phyloP scores from a whole-genome alignment of 805 yeast genomes.

The Barnettozyma wickerhamii region DNA sequence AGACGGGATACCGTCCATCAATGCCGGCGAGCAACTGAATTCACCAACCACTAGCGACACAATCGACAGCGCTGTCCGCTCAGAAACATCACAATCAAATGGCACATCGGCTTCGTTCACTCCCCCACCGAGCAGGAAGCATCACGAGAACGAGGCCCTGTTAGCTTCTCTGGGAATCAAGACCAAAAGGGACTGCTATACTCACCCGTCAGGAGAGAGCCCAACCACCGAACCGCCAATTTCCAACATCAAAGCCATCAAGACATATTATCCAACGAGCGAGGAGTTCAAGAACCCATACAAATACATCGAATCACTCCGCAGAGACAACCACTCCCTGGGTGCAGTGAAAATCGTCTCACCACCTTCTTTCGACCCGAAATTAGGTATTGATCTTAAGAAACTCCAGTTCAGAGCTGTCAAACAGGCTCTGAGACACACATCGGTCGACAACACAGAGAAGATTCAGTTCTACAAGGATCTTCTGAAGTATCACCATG shows the following conservation, averaged over 20 bases:
- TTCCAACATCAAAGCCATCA: neutral
- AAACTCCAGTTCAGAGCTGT: constrained; percentile 48
- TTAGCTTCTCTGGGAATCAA: constrained; percentile 3
- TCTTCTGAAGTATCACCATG: constrained; percentile 38
- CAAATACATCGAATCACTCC: constrained; percentile 43
- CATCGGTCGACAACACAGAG: constrained; percentile 34
- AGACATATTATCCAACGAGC: constrained; percentile 32
- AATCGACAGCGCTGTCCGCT: neutral
- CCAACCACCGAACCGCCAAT: neutral
- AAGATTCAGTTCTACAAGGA: constrained; percentile 45
- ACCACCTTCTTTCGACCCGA: constrained; percentile 37
- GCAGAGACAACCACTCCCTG: constrained; percentile 38
- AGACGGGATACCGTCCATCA: neutral
- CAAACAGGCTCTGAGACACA: constrained; percentile 42
- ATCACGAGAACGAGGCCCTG: constrained; percentile 1
- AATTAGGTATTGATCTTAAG: constrained; percentile 37
- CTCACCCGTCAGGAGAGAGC: neutral
- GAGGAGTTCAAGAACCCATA: constrained; percentile 56
- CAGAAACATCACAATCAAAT: neutral
- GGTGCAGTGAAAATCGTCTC: constrained; percentile 70
- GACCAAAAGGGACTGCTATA: neutral
- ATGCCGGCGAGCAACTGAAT: neutral
- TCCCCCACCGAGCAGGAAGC: too few species aligned
- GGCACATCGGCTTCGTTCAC: neutral
- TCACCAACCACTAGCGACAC: neutral